Conservation (phyloP, 2,329 filamentous ascomycete genomes). For the Colletotrichum higginsianum region DNA sequence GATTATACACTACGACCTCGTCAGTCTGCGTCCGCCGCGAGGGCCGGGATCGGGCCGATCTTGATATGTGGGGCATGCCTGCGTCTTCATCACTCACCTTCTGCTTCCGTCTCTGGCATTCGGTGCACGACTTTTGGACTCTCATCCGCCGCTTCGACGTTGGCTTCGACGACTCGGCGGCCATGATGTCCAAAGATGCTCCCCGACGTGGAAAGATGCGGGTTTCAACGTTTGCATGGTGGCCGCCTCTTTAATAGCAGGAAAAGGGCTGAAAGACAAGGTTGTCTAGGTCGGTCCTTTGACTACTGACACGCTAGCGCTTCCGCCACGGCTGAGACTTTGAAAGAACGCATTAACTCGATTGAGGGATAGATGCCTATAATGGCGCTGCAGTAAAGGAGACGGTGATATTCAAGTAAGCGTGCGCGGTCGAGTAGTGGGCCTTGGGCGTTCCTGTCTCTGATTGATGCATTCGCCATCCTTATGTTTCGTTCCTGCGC, state of each 20-base stretch:
- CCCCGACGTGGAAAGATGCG: neutral
- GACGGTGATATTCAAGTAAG: neutral
- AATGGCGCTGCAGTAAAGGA: neutral
- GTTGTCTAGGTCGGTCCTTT: slow-evolving; percentile 2
- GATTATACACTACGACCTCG: slow-evolving; percentile 40
- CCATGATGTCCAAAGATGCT: slow-evolving; percentile 19
- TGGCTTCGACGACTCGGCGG: slow-evolving; percentile 24
- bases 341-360: neutral
- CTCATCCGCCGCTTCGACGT: slow-evolving; percentile 35
- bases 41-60: slow-evolving; percentile 3
- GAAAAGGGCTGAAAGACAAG: slow-evolving; percentile 15
- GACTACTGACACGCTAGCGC: slow-evolving; percentile 26
- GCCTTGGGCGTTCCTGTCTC: neutral
- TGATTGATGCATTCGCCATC: slow-evolving; percentile 1
- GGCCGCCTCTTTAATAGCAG: neutral
- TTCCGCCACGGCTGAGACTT: slow-evolving; percentile 33
- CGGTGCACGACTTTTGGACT: slow-evolving; percentile 43
- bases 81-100: slow-evolving; percentile 34
- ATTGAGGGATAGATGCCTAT: slow-evolving; percentile 2
- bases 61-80: neutral
- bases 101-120: slow-evolving; percentile 43
- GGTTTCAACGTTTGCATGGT: neutral
- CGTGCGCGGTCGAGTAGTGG: neutral
- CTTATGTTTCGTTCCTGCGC: neutral
- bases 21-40: neutral